Evolutionary conservation across 345 rosid species (phyloP).

Genomic region (Iberis pinnata): DNA sequence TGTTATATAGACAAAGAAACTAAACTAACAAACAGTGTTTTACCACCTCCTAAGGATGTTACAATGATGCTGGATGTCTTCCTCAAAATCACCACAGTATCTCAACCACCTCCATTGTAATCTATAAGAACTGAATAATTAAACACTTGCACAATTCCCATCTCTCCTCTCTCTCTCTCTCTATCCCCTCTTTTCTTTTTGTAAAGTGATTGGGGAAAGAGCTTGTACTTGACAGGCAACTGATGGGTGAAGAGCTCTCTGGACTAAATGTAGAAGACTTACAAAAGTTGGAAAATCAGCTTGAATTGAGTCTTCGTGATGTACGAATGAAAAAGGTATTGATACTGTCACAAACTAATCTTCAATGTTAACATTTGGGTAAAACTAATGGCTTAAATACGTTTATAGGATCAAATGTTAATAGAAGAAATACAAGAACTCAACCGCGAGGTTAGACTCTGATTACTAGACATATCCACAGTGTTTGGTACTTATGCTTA

Average conservation of each 20-base stretch:
- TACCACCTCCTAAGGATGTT: constrained; percentile 16
- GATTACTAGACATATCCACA: neutral
- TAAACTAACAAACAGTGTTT: neutral
- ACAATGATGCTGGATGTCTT: constrained; percentile 13
- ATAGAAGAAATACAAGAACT: constrained; percentile 53
- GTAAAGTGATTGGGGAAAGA: constrained; percentile 7
- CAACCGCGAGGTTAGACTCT: constrained; percentile 41
- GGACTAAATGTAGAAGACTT: constrained; percentile 54
- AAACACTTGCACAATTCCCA: constrained; percentile 7
- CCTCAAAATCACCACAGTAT: constrained; percentile 13
- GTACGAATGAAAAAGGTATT: constrained; percentile 58
- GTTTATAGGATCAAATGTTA: constrained; percentile 50
- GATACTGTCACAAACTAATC: neutral
- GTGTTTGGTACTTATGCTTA: neutral
- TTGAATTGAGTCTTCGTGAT: constrained; percentile 58
- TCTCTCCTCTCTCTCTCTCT: neutral
- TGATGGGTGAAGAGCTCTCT: constrained; percentile 80
- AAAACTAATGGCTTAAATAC: neutral
- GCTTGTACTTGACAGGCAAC: constrained; percentile 39
- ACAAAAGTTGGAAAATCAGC: constrained; percentile 60
- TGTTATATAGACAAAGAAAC: neutral
- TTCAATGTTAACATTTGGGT: neutral
- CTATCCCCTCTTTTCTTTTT: neutral
- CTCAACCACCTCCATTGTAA: neutral
- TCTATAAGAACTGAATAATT: neutral